These are phyloP conservation scores for Rosa lucieae DNA, from an alignment of 306 rosid genomes.

Conservation along the genomic window DNA sequence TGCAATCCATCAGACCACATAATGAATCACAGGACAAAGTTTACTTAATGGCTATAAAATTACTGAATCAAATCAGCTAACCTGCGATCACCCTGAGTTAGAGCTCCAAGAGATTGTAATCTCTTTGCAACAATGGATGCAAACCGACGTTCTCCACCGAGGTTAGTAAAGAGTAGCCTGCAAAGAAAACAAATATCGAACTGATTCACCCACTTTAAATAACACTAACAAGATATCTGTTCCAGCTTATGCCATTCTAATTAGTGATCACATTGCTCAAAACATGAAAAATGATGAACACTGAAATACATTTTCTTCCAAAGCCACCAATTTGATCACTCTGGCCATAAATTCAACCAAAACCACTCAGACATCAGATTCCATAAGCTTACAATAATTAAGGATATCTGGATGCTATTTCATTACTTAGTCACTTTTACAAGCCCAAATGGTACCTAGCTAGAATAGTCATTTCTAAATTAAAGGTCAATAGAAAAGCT, in stretches of 20 bases:
- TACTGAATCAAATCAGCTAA: slow-evolving; percentile 37
- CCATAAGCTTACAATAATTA: background rate
- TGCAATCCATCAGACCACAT: slow-evolving; percentile 43
- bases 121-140: slow-evolving; percentile 99
- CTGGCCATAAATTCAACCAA: slow-evolving; percentile 6
- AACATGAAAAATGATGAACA: background rate
- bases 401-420: background rate
- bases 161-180: slow-evolving; percentile 93
- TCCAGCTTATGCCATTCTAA: background rate
- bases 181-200: slow-evolving; percentile 25
- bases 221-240: background rate
- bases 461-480: background rate
- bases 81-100: slow-evolving; percentile 99
- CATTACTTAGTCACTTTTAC: background rate
- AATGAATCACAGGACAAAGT: slow-evolving; percentile 13
- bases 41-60: slow-evolving; percentile 9
- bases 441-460: background rate
- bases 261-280: background rate
- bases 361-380: background rate
- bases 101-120: slow-evolving; percentile 95
- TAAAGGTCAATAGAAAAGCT: background rate
- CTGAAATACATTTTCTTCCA: background rate
- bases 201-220: background rate
- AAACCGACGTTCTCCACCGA: slow-evolving; percentile 96
- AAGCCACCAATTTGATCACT: background rate